Percentiles rank a stretch among this genome's conserved stretches.
Conservation (phyloP, 2,329 filamentous ascomycete species). For the Setomelanomma holmii region DNA sequence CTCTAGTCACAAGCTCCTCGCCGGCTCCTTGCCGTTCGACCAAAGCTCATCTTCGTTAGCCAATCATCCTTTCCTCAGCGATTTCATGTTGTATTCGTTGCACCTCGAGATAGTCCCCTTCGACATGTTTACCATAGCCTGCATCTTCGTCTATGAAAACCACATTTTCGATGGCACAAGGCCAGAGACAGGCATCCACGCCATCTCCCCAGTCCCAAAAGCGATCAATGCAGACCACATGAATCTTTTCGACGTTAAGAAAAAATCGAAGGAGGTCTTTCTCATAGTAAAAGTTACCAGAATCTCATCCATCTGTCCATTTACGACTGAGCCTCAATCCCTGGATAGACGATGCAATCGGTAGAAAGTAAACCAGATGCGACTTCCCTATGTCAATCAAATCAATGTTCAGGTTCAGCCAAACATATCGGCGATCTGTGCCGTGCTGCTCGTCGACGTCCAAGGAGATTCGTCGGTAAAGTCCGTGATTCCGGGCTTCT, state of each 20-base stretch:
- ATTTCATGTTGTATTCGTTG: background rate
- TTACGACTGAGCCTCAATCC: conserved; percentile 9
- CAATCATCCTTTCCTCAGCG: background rate
- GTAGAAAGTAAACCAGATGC: background rate
- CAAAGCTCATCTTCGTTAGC: too few relatives aligned
- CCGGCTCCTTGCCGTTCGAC: too few relatives aligned
- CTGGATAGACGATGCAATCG: conserved; percentile 7
- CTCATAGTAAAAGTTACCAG: conserved; percentile 1
- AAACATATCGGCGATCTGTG: conserved; percentile 6
- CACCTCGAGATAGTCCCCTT: background rate
- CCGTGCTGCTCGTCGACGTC: conserved; percentile 89
- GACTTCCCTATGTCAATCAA: conserved; percentile 6
- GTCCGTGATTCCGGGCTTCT: conserved; percentile 12
- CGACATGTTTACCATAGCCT: background rate
- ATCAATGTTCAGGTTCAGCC: conserved; percentile 13
- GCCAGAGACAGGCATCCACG: background rate
- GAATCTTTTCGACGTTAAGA: conserved; percentile 6
- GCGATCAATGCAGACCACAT: conserved; percentile 9
- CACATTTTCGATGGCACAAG: conserved; percentile 8
- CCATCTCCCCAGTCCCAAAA: conserved; percentile 7
- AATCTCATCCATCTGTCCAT: background rate
- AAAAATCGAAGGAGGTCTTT: background rate
- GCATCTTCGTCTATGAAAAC: conserved; percentile 3
- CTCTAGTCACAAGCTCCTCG: too few relatives aligned
- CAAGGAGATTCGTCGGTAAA: conserved; percentile 60